phyloP scores from a whole-genome alignment of 2,329 filamentous ascomycete genomes.

The Hawksworthiomyces lignivorus region DNA sequence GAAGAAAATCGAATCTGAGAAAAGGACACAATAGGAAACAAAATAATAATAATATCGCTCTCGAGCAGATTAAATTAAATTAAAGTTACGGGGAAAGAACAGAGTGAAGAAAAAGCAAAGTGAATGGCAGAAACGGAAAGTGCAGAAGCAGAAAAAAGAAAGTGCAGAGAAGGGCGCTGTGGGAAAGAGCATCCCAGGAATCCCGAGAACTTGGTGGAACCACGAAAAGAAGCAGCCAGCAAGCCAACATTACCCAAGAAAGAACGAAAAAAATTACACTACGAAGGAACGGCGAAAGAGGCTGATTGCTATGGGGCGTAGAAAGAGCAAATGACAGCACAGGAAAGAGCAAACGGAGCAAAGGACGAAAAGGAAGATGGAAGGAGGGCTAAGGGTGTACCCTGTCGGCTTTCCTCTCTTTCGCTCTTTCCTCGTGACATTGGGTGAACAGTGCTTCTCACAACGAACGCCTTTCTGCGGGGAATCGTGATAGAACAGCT shows the following conservation, averaged over 20 bases:
- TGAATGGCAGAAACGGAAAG: not conserved
- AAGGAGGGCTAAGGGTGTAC: too few species aligned
- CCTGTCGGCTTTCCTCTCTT: too few species aligned
- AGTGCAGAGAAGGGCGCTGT: too few species aligned
- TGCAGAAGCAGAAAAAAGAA: too few species aligned
- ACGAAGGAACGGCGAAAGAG: not conserved
- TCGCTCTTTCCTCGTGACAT: not conserved
- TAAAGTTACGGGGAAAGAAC: not conserved
- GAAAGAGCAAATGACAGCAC: too few species aligned
- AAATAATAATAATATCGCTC: too few species aligned
- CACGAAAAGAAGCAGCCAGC: not conserved
- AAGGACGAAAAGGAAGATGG: too few species aligned
- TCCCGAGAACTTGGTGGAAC: too few species aligned
- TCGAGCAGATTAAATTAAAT: not conserved
- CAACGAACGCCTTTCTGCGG: not conserved
- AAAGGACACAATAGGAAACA: slow-evolving; percentile 2
- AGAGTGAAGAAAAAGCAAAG: not conserved
- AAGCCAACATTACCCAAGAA: not conserved
- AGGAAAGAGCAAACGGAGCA: too few species aligned
- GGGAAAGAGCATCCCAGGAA: too few species aligned
- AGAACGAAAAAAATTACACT: not conserved
- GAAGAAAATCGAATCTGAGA: too few species aligned
- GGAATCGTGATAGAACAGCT: not conserved
- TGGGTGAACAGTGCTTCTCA: not conserved
- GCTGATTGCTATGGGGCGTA: too few species aligned